Percentiles rank a stretch among this genome's conserved stretches.
Evolutionary conservation across 352 stramenopile genomes (phyloP).

Genomic region (Phytophthora rubi): DNA sequence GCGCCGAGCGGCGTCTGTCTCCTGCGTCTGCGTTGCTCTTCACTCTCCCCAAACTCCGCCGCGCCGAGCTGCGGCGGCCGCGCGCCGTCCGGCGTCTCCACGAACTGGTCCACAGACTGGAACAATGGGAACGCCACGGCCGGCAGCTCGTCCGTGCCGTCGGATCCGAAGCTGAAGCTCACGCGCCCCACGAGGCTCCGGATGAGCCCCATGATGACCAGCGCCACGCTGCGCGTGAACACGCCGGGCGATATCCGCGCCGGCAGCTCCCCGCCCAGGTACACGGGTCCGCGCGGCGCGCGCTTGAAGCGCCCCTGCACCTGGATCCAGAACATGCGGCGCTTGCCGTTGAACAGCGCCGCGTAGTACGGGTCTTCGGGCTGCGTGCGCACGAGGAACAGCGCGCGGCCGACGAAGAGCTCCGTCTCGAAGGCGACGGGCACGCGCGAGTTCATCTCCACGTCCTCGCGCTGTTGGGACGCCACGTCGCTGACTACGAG

Average conservation of each 20-base stretch:
- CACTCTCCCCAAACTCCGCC: constrained; percentile 69
- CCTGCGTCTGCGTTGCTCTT: constrained; percentile 45
- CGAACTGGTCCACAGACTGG: constrained; percentile 85
- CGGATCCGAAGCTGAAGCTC: constrained; percentile 73
- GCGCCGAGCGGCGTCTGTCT: constrained; percentile 57
- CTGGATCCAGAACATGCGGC: constrained; percentile 90
- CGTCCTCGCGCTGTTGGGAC: background rate
- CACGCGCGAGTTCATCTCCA: constrained; percentile 65
- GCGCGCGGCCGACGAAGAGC: constrained; percentile 77
- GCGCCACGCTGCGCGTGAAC: constrained; percentile 78
- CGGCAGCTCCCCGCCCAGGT: constrained; percentile 78
- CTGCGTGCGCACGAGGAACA: constrained; percentile 84
- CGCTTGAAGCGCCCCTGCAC: constrained; percentile 87
- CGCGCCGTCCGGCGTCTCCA: constrained; percentile 63
- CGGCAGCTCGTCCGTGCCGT: constrained; percentile 47
- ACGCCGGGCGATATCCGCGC: constrained; percentile 65
- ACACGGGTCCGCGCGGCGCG: constrained; percentile 58
- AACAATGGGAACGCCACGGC: constrained; percentile 79
- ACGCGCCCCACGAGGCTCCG: constrained; percentile 67
- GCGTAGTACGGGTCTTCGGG: constrained; percentile 61
- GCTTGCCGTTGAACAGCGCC: constrained; percentile 64
- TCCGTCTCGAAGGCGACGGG: constrained; percentile 88
- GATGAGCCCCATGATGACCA: constrained; percentile 83
- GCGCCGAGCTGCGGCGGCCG: constrained; percentile 59
- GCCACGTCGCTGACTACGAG: constrained; percentile 54